Evolutionary conservation across 352 stramenopile species (phyloP).

Genomic region (Pythium myriotylum): DNA sequence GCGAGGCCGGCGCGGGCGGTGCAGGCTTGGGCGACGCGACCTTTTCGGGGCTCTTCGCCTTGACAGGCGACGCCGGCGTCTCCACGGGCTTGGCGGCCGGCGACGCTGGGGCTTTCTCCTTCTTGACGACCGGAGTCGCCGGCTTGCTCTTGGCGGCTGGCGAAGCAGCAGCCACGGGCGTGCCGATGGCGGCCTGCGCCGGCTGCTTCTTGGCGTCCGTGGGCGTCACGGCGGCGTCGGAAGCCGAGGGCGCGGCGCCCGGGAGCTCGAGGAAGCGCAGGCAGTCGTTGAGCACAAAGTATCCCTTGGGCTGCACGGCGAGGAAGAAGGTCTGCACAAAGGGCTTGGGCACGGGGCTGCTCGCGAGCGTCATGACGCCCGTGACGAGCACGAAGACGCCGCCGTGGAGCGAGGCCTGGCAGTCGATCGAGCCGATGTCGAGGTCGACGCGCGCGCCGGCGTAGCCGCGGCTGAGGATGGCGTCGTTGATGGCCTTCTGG

Average conservation of each 20-base stretch:
- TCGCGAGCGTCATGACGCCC: conserved; percentile 81
- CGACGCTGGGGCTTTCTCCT: conserved; percentile 28
- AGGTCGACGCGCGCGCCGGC: conserved; percentile 77
- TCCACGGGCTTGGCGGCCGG: conserved; percentile 24
- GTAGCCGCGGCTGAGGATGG: conserved; percentile 82
- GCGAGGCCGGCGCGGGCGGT: conserved; percentile 28
- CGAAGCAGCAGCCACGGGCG: conserved; percentile 26
- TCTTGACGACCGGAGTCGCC: conserved; percentile 24
- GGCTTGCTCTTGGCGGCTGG: conserved; percentile 25
- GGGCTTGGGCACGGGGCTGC: conserved; percentile 52
- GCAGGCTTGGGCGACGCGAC: conserved; percentile 33
- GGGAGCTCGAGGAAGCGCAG: conserved; percentile 82
- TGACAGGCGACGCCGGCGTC: conserved; percentile 34
- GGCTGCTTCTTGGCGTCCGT: conserved; percentile 40
- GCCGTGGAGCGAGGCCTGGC: conserved; percentile 67
- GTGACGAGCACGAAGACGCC: conserved; percentile 87
- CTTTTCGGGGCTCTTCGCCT: conserved; percentile 29
- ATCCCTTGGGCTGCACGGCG: conserved; percentile 85
- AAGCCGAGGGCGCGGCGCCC: conserved; percentile 17
- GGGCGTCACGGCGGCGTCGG: too few species aligned
- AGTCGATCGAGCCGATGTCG: conserved; percentile 85
- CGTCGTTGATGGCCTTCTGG: conserved; percentile 81
- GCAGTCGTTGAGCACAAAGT: conserved; percentile 89
- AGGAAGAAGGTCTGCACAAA: conserved; percentile 91
- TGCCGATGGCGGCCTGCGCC: conserved; percentile 43